Evolutionary conservation across 2,329 filamentous ascomycete species (phyloP).

Genomic region (Apiospora malaysiana): DNA sequence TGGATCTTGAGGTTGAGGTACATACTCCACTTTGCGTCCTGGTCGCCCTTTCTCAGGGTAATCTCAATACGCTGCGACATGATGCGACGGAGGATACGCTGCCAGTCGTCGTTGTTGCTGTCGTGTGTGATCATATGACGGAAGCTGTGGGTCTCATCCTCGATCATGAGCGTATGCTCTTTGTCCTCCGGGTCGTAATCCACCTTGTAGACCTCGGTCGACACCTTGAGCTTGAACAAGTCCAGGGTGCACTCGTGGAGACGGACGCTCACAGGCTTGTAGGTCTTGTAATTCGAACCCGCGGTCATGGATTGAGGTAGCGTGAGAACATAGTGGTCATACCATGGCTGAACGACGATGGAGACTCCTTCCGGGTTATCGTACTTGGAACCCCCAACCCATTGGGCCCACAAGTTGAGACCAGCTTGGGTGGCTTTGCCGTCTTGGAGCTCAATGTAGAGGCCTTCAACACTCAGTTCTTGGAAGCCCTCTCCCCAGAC

Average conservation of each 20-base stretch:
- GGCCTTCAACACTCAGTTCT: not conserved
- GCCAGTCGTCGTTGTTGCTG: constrained; percentile 36
- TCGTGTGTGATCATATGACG: constrained; percentile 32
- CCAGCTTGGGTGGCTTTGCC: not conserved
- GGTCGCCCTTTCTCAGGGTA: constrained; percentile 24
- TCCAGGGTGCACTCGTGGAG: constrained; percentile 12
- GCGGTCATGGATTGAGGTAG: not conserved
- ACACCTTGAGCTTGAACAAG: constrained; percentile 8
- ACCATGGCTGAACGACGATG: not conserved
- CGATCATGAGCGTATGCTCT: constrained; percentile 28
- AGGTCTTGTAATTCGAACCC: not conserved
- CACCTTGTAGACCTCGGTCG: not conserved
- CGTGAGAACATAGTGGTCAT: not conserved
- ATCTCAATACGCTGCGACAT: constrained; percentile 31
- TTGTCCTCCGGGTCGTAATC: not conserved
- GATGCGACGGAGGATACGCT: constrained; percentile 35
- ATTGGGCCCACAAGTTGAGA: not conserved
- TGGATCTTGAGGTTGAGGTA: not conserved
- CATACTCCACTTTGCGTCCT: constrained; percentile 34
- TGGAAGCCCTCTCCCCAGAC: not conserved
- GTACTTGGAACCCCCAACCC: not conserved
- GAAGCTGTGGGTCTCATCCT: not conserved
- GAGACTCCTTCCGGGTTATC: not conserved
- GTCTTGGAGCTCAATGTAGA: not conserved
- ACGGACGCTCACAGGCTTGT: not conserved